These are phyloP conservation scores for Hypomontagnella submonticulosa DNA, from an alignment of 495 filamentous ascomycete species.

Conservation along the genomic window DNA sequence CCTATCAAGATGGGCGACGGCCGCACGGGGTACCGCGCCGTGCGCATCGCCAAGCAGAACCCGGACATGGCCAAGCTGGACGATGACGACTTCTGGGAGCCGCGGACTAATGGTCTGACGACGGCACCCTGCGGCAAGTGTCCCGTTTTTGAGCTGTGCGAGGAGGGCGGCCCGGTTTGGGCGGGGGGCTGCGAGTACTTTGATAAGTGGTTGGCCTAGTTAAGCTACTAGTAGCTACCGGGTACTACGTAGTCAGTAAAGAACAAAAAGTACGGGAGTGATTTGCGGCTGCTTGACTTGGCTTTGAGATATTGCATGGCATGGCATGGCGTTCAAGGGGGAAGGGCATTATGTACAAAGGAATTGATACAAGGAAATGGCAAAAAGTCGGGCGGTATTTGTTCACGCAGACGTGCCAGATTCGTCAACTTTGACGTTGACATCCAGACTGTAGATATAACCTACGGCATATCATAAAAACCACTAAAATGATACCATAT, in stretches of 20 bases:
- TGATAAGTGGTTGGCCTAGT: conserved; percentile 78
- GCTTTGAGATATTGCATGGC: conserved; percentile 26
- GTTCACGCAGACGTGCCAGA: not conserved
- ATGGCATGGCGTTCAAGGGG: too few species aligned
- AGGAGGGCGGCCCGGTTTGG: conserved; percentile 86
- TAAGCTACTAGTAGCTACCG: too few species aligned
- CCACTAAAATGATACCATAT: not conserved
- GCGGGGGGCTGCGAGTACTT: conserved; percentile 94
- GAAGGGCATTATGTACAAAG: too few species aligned
- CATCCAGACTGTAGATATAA: too few species aligned
- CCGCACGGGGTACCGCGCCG: conserved; percentile 59
- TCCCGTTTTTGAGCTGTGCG: conserved; percentile 93
- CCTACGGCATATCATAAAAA: too few species aligned
- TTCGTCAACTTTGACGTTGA: too few species aligned
- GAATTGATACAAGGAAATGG: too few species aligned
- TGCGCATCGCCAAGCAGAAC: conserved; percentile 56
- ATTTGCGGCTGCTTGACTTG: not conserved
- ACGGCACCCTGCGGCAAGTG: conserved; percentile 92
- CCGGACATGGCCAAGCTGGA: conserved; percentile 47
- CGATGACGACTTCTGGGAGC: conserved; percentile 59
- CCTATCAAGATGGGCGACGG: conserved; percentile 55
- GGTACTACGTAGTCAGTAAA: too few species aligned
- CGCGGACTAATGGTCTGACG: conserved; percentile 71
- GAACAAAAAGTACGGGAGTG: too few species aligned
- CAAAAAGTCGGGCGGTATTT: not conserved